These are phyloP conservation scores for Emergomyces pasteurianus DNA, from an alignment of 2,329 filamentous ascomycete genomes.

Conservation along the genomic window DNA sequence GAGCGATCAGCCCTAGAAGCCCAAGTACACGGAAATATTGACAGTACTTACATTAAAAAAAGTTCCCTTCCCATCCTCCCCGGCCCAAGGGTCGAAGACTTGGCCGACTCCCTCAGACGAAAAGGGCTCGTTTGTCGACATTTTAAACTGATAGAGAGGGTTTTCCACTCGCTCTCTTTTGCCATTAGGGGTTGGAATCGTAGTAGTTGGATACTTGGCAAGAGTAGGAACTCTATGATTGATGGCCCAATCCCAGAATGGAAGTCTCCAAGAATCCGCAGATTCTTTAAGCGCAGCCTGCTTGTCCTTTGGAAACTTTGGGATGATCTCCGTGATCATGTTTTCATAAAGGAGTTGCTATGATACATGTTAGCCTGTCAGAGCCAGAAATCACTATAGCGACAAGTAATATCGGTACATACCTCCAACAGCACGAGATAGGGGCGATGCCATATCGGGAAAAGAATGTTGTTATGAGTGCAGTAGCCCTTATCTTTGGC, in stretches of 20 bases:
- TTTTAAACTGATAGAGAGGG: conserved; percentile 36
- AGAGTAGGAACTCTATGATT: conserved; percentile 17
- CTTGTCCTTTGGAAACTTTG: conserved; percentile 32
- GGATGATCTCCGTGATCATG: conserved; percentile 23
- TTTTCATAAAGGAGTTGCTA: conserved; percentile 29
- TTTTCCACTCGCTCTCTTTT: conserved; percentile 29
- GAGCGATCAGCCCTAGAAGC: not conserved
- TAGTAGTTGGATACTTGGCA: conserved; percentile 16
- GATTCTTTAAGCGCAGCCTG: conserved; percentile 32
- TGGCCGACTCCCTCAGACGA: conserved; percentile 4
- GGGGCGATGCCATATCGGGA: conserved; percentile 73
- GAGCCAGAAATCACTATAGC: not conserved
- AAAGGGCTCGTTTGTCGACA: conserved; percentile 15
- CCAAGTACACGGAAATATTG: not conserved
- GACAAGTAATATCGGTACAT: conserved; percentile 14
- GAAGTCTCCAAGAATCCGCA: conserved; percentile 34
- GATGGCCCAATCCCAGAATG: conserved; percentile 40
- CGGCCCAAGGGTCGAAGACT: conserved; percentile 2
- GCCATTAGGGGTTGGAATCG: conserved; percentile 27
- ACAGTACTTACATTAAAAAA: conserved; percentile 2
- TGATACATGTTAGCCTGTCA: not conserved
- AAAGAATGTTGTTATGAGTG: conserved; percentile 61
- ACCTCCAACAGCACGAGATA: conserved; percentile 55
- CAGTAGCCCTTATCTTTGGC: conserved; percentile 44
- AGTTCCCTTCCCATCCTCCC: conserved; percentile 1